Conservation (phyloP, 2,329 filamentous ascomycete species). For the Colletotrichum cuscutae region DNA sequence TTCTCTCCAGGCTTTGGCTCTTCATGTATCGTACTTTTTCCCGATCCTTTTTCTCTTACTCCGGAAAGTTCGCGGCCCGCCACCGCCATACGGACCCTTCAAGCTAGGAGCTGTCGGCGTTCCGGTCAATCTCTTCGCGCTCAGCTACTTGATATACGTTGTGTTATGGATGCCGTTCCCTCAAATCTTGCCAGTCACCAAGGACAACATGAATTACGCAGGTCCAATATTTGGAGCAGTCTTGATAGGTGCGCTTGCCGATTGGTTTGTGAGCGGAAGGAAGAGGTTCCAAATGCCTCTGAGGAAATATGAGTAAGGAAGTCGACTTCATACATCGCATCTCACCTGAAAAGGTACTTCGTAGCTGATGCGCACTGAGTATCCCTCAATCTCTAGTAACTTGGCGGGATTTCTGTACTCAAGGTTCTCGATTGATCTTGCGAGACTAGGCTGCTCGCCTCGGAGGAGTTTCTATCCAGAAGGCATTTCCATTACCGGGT, state of each 20-base stretch:
- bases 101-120: not conserved
- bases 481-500: no score
- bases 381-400: no score
- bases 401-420: no score
- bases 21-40: not conserved
- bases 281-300: not conserved
- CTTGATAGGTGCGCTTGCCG: not conserved
- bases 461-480: no score
- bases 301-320: not conserved
- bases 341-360: no score
- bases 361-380: no score
- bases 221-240: not conserved
- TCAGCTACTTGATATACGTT: not conserved
- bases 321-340: not conserved
- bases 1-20: not conserved
- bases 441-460: no score
- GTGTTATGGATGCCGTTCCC: constrained; percentile 19
- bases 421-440: no score
- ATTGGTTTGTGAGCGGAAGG: not conserved
- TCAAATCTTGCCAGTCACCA: not conserved
- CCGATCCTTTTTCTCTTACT: not conserved
- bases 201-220: constrained; percentile 10
- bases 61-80: not conserved
- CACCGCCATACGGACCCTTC: not conserved
- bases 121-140: not conserved